phyloP scores from a whole-genome alignment of 2,329 filamentous ascomycete genomes.

The Pyricularia sp. region DNA sequence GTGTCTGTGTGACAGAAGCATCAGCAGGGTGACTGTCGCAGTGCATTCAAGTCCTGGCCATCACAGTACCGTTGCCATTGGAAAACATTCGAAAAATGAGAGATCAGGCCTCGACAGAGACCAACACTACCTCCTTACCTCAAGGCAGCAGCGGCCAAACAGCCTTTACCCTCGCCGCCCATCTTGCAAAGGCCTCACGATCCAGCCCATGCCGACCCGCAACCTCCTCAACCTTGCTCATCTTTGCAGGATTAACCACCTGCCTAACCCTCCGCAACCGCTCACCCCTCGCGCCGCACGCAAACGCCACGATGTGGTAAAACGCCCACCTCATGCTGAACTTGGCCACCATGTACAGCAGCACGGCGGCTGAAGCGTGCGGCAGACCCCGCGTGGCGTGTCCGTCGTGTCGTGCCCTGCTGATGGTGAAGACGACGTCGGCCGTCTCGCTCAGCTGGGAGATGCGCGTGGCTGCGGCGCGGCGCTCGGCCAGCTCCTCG shows the following conservation, averaged over 20 bases:
- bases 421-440: conserved; percentile 32
- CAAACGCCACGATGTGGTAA: conserved; percentile 23
- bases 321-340: conserved; percentile 31
- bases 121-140: too few species aligned
- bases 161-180: too few species aligned
- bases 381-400: conserved; percentile 17
- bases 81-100: too few species aligned
- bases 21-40: too few species aligned
- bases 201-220: conserved; percentile 23
- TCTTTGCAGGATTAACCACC: conserved; percentile 33
- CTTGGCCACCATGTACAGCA: conserved; percentile 33
- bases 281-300: conserved; percentile 16
- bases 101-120: too few species aligned
- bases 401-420: conserved; percentile 27
- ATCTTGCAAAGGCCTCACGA: not conserved
- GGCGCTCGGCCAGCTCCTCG: conserved; percentile 29
- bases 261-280: conserved; percentile 22
- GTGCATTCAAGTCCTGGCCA: too few species aligned
- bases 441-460: conserved; percentile 31
- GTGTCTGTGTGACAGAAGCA: too few species aligned
- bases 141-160: too few species aligned
- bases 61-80: too few species aligned
- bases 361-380: conserved; percentile 19
- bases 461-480: conserved; percentile 18
- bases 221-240: conserved; percentile 23